phyloP scores from a whole-genome alignment of 371 early-diverging fungal genomes.

The Rhizomucor pusillus region DNA sequence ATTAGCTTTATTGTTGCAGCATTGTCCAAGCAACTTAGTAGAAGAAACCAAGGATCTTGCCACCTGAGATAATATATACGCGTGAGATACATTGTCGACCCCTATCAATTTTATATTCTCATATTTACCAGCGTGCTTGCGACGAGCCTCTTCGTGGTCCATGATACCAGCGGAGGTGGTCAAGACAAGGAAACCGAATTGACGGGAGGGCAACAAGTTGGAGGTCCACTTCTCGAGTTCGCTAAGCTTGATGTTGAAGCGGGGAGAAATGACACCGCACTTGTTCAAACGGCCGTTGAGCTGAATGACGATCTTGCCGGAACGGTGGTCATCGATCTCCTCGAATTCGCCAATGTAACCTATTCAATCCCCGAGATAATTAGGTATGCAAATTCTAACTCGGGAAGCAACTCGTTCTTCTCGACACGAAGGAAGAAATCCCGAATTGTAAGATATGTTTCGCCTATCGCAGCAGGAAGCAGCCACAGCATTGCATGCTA shows the following conservation, averaged over 20 bases:
- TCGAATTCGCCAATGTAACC: slow-evolving; percentile 99
- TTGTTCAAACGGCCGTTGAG: slow-evolving; percentile 99
- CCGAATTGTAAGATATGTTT: slow-evolving; percentile 7
- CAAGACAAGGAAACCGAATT: slow-evolving; percentile 97
- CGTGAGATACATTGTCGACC: too few relatives aligned
- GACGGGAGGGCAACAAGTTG: slow-evolving; percentile 99
- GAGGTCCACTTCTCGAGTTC: slow-evolving; percentile 98
- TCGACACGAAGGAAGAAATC: too few relatives aligned
- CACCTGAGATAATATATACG: slow-evolving; percentile 33
- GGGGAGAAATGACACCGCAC: slow-evolving; percentile 99
- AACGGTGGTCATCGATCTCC: slow-evolving; percentile 98
- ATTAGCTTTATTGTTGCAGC: neutral
- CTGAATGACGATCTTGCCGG: slow-evolving; percentile 99
- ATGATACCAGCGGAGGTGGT: slow-evolving; percentile 99
- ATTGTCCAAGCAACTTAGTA: slow-evolving; percentile 37
- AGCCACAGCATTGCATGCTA: neutral
- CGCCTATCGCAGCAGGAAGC: slow-evolving; percentile 24
- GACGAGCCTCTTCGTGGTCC: slow-evolving; percentile 99
- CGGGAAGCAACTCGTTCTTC: neutral
- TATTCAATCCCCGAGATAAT: slow-evolving; percentile 17
- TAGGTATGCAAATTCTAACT: neutral
- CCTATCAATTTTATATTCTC: too few relatives aligned
- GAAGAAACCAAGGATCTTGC: slow-evolving; percentile 96
- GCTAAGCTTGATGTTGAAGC: slow-evolving; percentile 95
- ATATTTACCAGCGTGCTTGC: slow-evolving; percentile 86